Conservation (phyloP, 495 filamentous ascomycete species). For the Podospora comata region DNA sequence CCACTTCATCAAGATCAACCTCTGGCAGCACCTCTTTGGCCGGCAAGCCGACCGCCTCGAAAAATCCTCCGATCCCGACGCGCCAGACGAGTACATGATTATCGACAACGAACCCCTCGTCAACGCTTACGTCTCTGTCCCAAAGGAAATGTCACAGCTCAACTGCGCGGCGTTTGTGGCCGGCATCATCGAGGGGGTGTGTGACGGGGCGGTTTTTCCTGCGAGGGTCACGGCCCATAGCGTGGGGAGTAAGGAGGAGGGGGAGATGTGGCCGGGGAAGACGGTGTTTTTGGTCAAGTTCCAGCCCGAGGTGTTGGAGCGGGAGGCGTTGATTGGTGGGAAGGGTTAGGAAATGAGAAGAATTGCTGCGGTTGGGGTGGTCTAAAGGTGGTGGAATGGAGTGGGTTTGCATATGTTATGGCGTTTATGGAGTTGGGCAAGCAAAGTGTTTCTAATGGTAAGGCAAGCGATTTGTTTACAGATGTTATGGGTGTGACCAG, state of each 20-base stretch:
- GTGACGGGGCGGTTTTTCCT: constrained; percentile 85
- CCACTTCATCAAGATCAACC: constrained; percentile 84
- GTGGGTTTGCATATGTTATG: constrained; percentile 22
- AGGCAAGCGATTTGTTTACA: constrained; percentile 5
- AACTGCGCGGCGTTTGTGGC: constrained; percentile 97
- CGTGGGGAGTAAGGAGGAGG: constrained; percentile 66
- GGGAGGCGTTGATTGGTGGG: constrained; percentile 64
- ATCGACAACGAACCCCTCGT: constrained; percentile 95
- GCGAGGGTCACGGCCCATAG: constrained; percentile 90
- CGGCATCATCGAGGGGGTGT: constrained; percentile 91
- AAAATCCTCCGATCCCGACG: constrained; percentile 72
- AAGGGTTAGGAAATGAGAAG: constrained; percentile 29
- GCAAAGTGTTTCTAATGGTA: neutral
- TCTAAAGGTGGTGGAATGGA: neutral
- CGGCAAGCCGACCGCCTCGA: constrained; percentile 90
- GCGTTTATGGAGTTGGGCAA: constrained; percentile 17
- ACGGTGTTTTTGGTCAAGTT: constrained; percentile 96
- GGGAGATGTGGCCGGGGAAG: constrained; percentile 87
- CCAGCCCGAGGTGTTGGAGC: constrained; percentile 79
- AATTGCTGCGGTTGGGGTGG: neutral
- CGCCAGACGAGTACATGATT: constrained; percentile 96
- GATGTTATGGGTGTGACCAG: neutral
- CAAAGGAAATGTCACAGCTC: constrained; percentile 89
- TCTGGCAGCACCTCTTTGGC: constrained; percentile 90
- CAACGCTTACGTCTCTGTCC: constrained; percentile 87